These are phyloP conservation scores for Dioszegia aurantiaca DNA, from an alignment of 768 basidiomycete genomes.

Conservation along the genomic window DNA sequence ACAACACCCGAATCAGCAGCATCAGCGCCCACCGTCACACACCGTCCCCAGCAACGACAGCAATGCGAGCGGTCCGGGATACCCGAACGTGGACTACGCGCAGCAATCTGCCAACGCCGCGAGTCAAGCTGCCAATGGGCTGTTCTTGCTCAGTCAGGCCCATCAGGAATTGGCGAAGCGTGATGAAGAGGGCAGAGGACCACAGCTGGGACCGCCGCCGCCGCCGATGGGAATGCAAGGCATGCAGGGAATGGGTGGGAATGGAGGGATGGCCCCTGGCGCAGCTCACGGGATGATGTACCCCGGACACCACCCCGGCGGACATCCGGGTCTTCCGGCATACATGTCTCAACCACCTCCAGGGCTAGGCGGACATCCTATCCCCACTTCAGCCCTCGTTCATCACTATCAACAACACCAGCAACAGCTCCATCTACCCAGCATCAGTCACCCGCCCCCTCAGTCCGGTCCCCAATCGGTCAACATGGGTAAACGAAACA, in stretches of 20 bases:
- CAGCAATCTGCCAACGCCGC: slow-evolving; percentile 61
- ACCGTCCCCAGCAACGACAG: slow-evolving; percentile 4
- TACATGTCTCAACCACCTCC: too few relatives aligned
- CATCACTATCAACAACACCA: slow-evolving; percentile 1
- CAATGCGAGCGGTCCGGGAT: slow-evolving; percentile 17
- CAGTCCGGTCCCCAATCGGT: too few relatives aligned
- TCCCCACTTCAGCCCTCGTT: not conserved
- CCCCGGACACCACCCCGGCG: slow-evolving; percentile 6
- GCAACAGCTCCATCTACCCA: not conserved
- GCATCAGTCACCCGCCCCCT: too few relatives aligned
- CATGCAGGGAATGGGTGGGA: too few relatives aligned
- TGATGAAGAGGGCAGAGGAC: slow-evolving; percentile 63
- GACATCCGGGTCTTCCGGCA: too few relatives aligned
- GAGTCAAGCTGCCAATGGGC: slow-evolving; percentile 77
- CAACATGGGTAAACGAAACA: not conserved
- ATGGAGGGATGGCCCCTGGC: slow-evolving; percentile 6
- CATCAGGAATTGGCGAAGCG: slow-evolving; percentile 94
- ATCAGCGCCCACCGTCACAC: slow-evolving; percentile 15
- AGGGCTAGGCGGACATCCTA: not conserved
- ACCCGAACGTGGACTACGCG: slow-evolving; percentile 41
- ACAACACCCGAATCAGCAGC: slow-evolving; percentile 30
- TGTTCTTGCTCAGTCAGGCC: slow-evolving; percentile 89
- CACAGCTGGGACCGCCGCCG: not conserved
- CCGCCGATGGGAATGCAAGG: slow-evolving; percentile 4
- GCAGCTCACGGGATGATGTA: slow-evolving; percentile 12